These are phyloP conservation scores for Microdochium trichocladiopsis DNA, from an alignment of 2,329 filamentous ascomycete genomes.

Conservation along the genomic window DNA sequence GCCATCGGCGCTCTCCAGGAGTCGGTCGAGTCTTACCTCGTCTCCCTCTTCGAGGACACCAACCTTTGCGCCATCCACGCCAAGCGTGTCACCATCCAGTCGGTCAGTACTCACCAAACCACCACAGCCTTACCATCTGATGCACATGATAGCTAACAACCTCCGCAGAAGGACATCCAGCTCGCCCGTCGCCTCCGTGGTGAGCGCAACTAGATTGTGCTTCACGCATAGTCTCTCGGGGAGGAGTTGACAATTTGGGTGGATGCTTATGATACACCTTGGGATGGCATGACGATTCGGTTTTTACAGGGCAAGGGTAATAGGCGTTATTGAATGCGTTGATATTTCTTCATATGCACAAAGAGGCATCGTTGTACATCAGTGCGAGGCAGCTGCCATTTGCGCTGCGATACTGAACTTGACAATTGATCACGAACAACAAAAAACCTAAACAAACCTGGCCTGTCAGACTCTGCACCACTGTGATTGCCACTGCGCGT, in stretches of 20 bases:
- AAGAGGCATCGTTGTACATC: conserved; percentile 31
- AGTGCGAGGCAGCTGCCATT: conserved; percentile 23
- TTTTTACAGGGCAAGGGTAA: conserved; percentile 30
- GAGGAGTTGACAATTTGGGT: conserved; percentile 14
- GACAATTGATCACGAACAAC: conserved; percentile 25
- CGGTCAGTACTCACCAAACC: conserved; percentile 30
- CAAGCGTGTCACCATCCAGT: conserved; percentile 98
- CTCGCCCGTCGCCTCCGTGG: conserved; percentile 91
- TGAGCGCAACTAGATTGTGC: conserved; percentile 67
- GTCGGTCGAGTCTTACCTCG: conserved; percentile 97
- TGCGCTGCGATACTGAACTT: conserved; percentile 23
- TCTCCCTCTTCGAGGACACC: conserved; percentile 97
- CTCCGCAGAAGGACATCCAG: conserved; percentile 79
- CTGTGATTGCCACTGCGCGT: background rate
- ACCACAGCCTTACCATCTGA: background rate
- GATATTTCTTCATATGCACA: conserved; percentile 19
- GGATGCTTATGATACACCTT: conserved; percentile 32
- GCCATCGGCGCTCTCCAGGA: conserved; percentile 97
- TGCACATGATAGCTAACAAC: conserved; percentile 26
- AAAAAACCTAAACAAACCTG: background rate
- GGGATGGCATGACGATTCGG: conserved; percentile 32
- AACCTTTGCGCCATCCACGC: conserved; percentile 98
- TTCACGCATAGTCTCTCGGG: conserved; percentile 4
- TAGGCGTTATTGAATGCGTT: conserved; percentile 33
- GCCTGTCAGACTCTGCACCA: background rate